Conservation (phyloP, 495 filamentous ascomycete species). For the Trichodelitschia bisporula region DNA sequence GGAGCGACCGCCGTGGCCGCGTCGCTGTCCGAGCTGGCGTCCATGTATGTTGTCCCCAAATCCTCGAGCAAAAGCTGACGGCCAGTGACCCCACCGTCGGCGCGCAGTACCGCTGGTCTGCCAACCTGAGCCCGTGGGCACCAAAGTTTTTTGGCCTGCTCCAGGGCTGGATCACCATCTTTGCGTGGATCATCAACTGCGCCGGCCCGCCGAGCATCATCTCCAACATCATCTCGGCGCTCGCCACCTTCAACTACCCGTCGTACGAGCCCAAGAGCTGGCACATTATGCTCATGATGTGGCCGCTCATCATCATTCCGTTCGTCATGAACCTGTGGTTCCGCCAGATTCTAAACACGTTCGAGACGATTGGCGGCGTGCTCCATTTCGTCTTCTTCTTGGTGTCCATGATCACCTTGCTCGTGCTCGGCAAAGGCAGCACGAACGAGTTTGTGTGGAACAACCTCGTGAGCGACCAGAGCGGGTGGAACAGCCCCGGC, state of each 20-base stretch:
- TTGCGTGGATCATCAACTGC: conserved; percentile 1
- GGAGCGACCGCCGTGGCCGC: conserved; percentile 11
- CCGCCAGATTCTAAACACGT: background rate
- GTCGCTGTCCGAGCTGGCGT: conserved; percentile 17
- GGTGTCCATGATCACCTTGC: background rate
- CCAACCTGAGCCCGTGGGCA: conserved; percentile 1
- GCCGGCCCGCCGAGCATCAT: background rate
- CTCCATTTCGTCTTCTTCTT: conserved; percentile 1
- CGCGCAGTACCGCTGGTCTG: background rate
- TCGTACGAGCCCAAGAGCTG: background rate
- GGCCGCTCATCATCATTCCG: background rate
- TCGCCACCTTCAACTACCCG: conserved; percentile 9
- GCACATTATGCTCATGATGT: conserved; percentile 1
- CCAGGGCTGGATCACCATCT: conserved; percentile 2
- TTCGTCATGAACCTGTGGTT: background rate
- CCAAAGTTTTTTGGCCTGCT: conserved; percentile 8
- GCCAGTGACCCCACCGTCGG: conserved; percentile 6
- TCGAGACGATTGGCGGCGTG: background rate
- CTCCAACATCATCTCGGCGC: conserved; percentile 5
- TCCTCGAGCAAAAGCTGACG: conserved; percentile 7
- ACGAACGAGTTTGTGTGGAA: background rate
- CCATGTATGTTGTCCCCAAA: conserved; percentile 8
- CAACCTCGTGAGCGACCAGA: background rate
- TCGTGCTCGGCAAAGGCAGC: background rate
- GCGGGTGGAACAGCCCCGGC: conserved; percentile 1